phyloP scores from a whole-genome alignment of 148 eudicot species.

The Persicaria tinctoria region DNA sequence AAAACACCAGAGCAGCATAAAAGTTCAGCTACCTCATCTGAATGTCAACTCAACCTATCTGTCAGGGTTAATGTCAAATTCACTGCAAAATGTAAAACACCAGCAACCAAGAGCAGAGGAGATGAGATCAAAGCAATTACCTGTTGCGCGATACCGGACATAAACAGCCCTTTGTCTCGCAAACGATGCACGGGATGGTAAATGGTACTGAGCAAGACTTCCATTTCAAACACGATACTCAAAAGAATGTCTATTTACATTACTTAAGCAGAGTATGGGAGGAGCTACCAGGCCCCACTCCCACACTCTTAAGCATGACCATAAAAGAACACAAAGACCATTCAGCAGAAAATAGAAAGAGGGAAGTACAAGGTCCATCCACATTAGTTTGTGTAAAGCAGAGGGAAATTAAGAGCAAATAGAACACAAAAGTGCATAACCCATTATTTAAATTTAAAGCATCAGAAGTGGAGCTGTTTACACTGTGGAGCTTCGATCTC shows the following conservation, averaged over 20 bases:
- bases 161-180: background rate
- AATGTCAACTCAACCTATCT: background rate
- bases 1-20: background rate
- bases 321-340: background rate
- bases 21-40: background rate
- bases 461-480: slow-evolving; percentile 60
- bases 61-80: no score
- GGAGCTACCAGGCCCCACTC: background rate
- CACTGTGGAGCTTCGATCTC: slow-evolving; percentile 63
- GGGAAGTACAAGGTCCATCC: slow-evolving; percentile 5
- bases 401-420: slow-evolving; percentile 4
- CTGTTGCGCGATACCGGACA: no score
- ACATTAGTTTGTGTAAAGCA: slow-evolving; percentile 8
- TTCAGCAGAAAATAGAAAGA: background rate
- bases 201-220: background rate
- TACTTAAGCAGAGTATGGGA: slow-evolving; percentile 5
- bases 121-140: no score
- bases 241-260: slow-evolving; percentile 11
- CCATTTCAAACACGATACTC: slow-evolving; percentile 2
- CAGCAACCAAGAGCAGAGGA: no score
- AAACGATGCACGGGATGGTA: background rate
- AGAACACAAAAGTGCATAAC: background rate
- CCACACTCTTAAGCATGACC: slow-evolving; percentile 3
- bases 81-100: no score
- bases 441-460: background rate